These are phyloP conservation scores for Ascosphaera apis DNA, from an alignment of 2,329 filamentous ascomycete species.

Conservation along the genomic window DNA sequence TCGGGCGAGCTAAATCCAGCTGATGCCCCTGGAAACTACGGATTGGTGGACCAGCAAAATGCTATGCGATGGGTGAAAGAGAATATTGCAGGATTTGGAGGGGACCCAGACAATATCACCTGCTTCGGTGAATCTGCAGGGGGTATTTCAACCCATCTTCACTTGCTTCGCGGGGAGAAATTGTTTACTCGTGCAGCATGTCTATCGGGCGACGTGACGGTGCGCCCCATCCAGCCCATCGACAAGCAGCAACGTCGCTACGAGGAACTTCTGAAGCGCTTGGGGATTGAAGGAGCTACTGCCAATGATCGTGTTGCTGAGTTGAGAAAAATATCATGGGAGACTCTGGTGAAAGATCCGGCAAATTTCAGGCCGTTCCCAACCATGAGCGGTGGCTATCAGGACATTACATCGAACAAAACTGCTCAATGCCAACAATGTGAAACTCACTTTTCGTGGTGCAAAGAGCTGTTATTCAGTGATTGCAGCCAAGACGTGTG, in stretches of 20 bases:
- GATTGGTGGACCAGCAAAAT: constrained; percentile 25
- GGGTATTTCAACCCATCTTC: constrained; percentile 6
- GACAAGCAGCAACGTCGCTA: background rate
- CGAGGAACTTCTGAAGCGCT: background rate
- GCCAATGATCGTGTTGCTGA: background rate
- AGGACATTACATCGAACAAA: background rate
- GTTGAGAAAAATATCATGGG: background rate
- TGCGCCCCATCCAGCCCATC: background rate
- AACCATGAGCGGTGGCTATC: background rate
- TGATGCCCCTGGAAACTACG: constrained; percentile 24
- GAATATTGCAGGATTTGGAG: constrained; percentile 20
- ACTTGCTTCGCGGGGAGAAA: background rate
- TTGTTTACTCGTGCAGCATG: background rate
- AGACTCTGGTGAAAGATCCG: background rate
- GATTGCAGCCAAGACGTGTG: background rate
- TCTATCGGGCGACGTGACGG: background rate
- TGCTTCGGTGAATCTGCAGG: constrained; percentile 28
- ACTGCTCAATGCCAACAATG: background rate
- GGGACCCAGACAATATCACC: constrained; percentile 18
- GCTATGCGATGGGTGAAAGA: constrained; percentile 18
- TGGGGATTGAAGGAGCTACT: background rate
- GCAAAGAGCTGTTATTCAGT: background rate
- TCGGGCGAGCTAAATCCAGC: constrained; percentile 22
- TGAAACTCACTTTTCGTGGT: background rate
- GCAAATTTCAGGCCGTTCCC: background rate